phyloP scores from a whole-genome alignment of 2,329 filamentous ascomycete species.

The Myriosclerotinia curreyana region DNA sequence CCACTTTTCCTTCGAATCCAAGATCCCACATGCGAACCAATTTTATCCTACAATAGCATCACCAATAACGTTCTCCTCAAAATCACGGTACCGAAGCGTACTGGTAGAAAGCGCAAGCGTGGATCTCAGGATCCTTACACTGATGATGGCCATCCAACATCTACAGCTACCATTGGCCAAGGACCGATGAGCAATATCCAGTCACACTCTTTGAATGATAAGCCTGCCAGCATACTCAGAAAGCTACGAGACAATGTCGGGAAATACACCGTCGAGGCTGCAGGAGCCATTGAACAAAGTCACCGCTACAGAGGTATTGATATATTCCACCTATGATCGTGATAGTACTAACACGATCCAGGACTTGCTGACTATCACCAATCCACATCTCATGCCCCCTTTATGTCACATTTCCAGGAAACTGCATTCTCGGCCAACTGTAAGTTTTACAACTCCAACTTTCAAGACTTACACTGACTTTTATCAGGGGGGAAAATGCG shows the following conservation, averaged over 20 bases:
- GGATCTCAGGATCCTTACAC: constrained; percentile 68
- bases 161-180: constrained; percentile 2
- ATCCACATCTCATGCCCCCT: constrained; percentile 63
- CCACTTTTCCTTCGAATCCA: constrained; percentile 77
- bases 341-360: constrained; percentile 33
- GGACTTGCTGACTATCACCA: constrained; percentile 84
- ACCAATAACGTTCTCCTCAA: constrained; percentile 85
- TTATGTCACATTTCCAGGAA: constrained; percentile 68
- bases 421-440: constrained; percentile 70
- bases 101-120: constrained; percentile 79
- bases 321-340: not conserved
- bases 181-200: constrained; percentile 35
- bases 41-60: constrained; percentile 70
- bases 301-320: constrained; percentile 74
- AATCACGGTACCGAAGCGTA: constrained; percentile 81
- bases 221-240: constrained; percentile 54
- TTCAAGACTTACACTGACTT: constrained; percentile 27
- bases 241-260: constrained; percentile 68
- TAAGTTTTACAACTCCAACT: constrained; percentile 40
- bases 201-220: constrained; percentile 50
- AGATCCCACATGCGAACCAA: constrained; percentile 73
- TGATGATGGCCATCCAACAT: constrained; percentile 28
- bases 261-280: constrained; percentile 63
- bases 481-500: constrained; percentile 54
- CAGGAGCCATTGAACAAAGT: constrained; percentile 72